These are phyloP conservation scores for Leishmania major DNA, from an alignment of 208 protist species.

Conservation along the genomic window DNA sequence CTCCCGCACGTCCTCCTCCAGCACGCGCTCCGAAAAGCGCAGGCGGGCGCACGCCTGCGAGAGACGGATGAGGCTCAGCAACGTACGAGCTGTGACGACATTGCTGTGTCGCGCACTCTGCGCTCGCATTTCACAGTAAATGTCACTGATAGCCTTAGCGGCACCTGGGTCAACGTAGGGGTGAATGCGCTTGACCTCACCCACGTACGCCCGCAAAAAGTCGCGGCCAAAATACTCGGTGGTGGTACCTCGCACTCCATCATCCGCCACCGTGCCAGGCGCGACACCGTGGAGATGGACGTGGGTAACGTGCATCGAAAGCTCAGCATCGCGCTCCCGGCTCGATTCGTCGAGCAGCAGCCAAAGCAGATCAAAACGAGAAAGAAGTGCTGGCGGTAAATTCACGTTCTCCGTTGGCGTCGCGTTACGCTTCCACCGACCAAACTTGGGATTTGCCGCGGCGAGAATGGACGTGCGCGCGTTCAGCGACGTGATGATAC, in stretches of 20 bases:
- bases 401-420: slow-evolving; percentile 98
- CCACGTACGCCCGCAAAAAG: slow-evolving; percentile 88
- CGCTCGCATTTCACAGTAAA: slow-evolving; percentile 92
- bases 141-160: slow-evolving; percentile 79
- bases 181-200: slow-evolving; percentile 84
- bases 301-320: slow-evolving; percentile 95
- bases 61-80: slow-evolving; percentile 96
- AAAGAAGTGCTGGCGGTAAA: slow-evolving; percentile 97
- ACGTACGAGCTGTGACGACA: slow-evolving; percentile 82
- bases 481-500: slow-evolving; percentile 99
- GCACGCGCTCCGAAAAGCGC: slow-evolving; percentile 82
- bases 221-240: slow-evolving; percentile 82
- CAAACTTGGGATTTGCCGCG: slow-evolving; percentile 98
- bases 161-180: slow-evolving; percentile 76
- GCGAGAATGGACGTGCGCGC: slow-evolving; percentile 98
- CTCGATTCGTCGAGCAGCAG: slow-evolving; percentile 90
- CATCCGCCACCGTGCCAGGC: slow-evolving; percentile 61
- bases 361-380: slow-evolving; percentile 97
- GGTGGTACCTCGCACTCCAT: slow-evolving; percentile 40
- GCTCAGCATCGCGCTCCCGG: slow-evolving; percentile 88
- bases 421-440: slow-evolving; percentile 94
- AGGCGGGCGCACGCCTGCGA: slow-evolving; percentile 92
- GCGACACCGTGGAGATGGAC: slow-evolving; percentile 86
- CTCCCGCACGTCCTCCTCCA: slow-evolving; percentile 89
- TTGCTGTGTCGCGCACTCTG: slow-evolving; percentile 80